These are phyloP conservation scores for Raphanus hybrid DNA, from an alignment of 441 rosid species.

Conservation along the genomic window DNA sequence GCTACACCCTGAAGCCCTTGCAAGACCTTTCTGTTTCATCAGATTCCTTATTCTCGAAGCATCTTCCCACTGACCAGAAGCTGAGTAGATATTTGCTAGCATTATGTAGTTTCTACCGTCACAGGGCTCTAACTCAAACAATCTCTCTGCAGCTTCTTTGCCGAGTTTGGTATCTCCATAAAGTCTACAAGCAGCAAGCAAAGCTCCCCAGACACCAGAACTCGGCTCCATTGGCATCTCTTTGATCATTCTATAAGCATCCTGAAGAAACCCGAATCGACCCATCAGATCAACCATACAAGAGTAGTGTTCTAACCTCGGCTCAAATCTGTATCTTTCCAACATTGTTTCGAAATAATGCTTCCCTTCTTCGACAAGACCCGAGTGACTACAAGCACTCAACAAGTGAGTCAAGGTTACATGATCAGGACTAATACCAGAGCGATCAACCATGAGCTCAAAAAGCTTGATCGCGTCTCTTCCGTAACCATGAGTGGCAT, in stretches of 20 bases:
- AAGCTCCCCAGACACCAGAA: constrained; percentile 64
- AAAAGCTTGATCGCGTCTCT: constrained; percentile 53
- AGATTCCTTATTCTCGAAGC: constrained; percentile 49
- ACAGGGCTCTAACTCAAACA: constrained; percentile 51
- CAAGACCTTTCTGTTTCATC: constrained; percentile 54
- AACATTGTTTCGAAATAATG: constrained; percentile 52
- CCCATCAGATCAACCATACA: constrained; percentile 65
- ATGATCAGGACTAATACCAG: constrained; percentile 54
- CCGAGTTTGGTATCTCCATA: constrained; percentile 46
- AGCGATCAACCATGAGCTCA: constrained; percentile 48
- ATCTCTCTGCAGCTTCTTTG: constrained; percentile 50
- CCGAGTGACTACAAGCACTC: constrained; percentile 63
- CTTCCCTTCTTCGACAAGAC: constrained; percentile 57
- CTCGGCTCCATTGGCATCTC: constrained; percentile 58
- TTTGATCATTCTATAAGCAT: constrained; percentile 49
- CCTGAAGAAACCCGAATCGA: constrained; percentile 53
- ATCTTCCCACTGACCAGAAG: constrained; percentile 55
- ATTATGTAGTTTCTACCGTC: constrained; percentile 58
- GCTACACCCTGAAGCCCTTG: constrained; percentile 56
- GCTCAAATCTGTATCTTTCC: constrained; percentile 44
- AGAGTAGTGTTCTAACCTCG: constrained; percentile 57
- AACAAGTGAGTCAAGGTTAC: constrained; percentile 67
- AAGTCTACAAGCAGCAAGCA: constrained; percentile 62
- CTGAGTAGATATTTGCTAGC: constrained; percentile 59
- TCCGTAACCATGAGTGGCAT: constrained; percentile 59